These are phyloP conservation scores for Lomentospora prolificans DNA, from an alignment of 2,329 filamentous ascomycete species.

Conservation along the genomic window DNA sequence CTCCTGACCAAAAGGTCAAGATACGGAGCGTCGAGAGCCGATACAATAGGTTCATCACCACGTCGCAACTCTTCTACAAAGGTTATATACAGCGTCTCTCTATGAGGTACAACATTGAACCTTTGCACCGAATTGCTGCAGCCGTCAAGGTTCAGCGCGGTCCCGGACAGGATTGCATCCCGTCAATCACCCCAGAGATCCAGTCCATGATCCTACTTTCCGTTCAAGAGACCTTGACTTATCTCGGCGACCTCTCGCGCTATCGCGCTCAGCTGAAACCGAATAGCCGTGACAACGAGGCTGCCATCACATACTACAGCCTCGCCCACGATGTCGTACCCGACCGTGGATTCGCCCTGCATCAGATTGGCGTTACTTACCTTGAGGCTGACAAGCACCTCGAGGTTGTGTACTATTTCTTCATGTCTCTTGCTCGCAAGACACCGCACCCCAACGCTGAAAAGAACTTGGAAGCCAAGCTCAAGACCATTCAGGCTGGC, in stretches of 20 bases:
- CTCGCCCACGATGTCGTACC: slow-evolving; percentile 73
- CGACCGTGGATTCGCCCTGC: slow-evolving; percentile 70
- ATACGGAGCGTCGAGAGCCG: slow-evolving; percentile 71
- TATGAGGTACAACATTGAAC: slow-evolving; percentile 43
- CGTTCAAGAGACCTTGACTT: slow-evolving; percentile 75
- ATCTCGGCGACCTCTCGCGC: slow-evolving; percentile 79
- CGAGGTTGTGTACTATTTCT: slow-evolving; percentile 80
- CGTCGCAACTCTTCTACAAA: slow-evolving; percentile 80
- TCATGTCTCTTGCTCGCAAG: slow-evolving; percentile 67
- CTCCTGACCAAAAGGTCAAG: slow-evolving; percentile 31
- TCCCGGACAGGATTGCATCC: slow-evolving; percentile 30
- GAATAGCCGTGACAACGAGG: slow-evolving; percentile 67
- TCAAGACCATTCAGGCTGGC: slow-evolving; percentile 35
- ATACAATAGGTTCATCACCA: slow-evolving; percentile 78
- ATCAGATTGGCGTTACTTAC: slow-evolving; percentile 83
- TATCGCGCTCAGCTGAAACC: slow-evolving; percentile 69
- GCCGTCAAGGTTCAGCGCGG: slow-evolving; percentile 33
- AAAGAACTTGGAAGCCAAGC: slow-evolving; percentile 70
- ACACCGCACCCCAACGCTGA: slow-evolving; percentile 66
- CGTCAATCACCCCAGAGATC: slow-evolving; percentile 37
- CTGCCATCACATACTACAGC: slow-evolving; percentile 74
- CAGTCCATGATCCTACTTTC: slow-evolving; percentile 56
- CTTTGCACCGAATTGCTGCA: slow-evolving; percentile 33
- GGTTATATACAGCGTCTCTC: slow-evolving; percentile 73
- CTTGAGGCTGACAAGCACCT: slow-evolving; percentile 71